Percentiles rank a stretch among this genome's conserved stretches.
Evolutionary conservation across 768 basidiomycete genomes (phyloP).

Genomic region (Phylloporus arenicola): DNA sequence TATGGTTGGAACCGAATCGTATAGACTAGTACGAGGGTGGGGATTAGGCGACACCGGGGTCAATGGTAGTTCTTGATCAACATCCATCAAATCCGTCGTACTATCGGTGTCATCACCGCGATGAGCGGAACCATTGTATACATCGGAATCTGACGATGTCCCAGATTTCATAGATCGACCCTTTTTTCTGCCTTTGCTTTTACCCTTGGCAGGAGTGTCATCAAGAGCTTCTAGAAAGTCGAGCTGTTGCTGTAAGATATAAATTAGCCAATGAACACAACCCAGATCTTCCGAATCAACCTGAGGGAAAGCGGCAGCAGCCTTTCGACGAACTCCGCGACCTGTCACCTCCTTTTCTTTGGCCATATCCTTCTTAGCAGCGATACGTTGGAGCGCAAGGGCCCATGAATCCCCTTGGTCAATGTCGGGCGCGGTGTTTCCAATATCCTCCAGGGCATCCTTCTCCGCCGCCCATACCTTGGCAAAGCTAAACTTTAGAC

Average conservation of each 20-base stretch:
- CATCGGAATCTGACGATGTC: constrained; percentile 38
- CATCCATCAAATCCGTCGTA: constrained; percentile 22
- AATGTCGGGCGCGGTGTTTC: constrained; percentile 40
- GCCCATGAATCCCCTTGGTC: constrained; percentile 80
- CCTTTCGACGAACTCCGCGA: constrained; percentile 69
- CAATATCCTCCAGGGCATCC: constrained; percentile 62
- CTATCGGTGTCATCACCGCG: constrained; percentile 20
- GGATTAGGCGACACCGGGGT: not conserved
- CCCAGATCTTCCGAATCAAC: constrained; percentile 14
- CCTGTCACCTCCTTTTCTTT: constrained; percentile 55
- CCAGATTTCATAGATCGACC: constrained; percentile 26
- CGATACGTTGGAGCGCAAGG: constrained; percentile 51
- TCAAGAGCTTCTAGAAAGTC: constrained; percentile 30
- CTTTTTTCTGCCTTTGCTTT: constrained; percentile 34
- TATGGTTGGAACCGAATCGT: not conserved
- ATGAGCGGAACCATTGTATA: constrained; percentile 26
- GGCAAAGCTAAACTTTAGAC: constrained; percentile 75
- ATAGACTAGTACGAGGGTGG: not conserved
- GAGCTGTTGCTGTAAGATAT: constrained; percentile 23
- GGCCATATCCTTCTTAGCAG: constrained; percentile 36
- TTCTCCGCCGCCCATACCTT: constrained; percentile 88
- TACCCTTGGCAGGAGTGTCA: constrained; percentile 36
- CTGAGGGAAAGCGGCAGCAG: constrained; percentile 46
- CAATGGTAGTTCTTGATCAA: constrained; percentile 2
- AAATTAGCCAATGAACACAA: not conserved